Evolutionary conservation across 495 filamentous ascomycete genomes (phyloP), one percentile per base, ranked within the genome.

Genomic region (Penicillium diatomitis): DNA sequence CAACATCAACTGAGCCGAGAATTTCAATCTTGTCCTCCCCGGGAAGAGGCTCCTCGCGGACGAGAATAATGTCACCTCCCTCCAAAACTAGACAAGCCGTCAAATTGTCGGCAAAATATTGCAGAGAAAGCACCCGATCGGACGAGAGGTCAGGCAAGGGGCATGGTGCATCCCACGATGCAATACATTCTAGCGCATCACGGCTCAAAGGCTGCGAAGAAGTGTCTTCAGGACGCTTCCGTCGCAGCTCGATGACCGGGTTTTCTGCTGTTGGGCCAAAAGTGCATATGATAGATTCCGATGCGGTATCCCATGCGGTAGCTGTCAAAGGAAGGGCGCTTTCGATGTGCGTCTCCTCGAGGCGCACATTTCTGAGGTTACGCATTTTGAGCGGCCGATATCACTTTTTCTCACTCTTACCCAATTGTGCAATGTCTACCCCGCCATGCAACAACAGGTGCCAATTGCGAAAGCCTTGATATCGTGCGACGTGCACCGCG

Each of bases 1-100:
- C 92, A 39, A 85, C 87, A 66, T 94, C 87, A 28, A 97, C 83
- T 32, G 89, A 94, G 52, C 94, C 92, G 55, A 96, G 75, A 51
- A 96, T 97, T 64, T 96, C 92, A 52, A 96, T 87, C 56, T 87
- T 84, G 34, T 85, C 83, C 63, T 85, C 78, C 44, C 72, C 77
- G 20, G 70, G 68, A n/a, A 80, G 63, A 37, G 86, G 82, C 44
- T 87, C 79, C 61, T 95, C 89, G 44, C 81, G 76, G 36, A 97
- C 84, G 52, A 88, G 71, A 43, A 95, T 70, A 55, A 98, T 90
- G 67, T 98, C 89, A 41, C 92, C 92, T 35, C 86, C 87, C 51
- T 86, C 86, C n/a, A 97, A 67, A 48, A 96, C 80, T 38, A 98
- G 69, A 63, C 85, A 90, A 57, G 82, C 80, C 36, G 82, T 86